A percentile compares a stretch with the other conserved stretches of the same genome.
These are phyloP conservation scores for Jatropha podagrica DNA, from an alignment of 441 rosid species.

Conservation along the genomic window DNA sequence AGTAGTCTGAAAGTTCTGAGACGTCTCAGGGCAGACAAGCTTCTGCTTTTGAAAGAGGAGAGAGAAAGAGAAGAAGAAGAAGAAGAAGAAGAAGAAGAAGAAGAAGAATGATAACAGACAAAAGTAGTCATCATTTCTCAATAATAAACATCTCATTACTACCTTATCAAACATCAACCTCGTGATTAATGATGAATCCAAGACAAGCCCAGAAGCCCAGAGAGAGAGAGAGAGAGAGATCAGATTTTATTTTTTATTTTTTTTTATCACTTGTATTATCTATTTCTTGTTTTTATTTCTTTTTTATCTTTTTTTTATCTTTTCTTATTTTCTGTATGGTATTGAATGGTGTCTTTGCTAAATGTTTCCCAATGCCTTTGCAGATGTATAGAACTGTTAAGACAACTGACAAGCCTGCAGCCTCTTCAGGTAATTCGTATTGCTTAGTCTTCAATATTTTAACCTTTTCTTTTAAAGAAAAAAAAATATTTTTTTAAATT, in stretches of 20 bases:
- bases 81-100: slow-evolving; percentile 14
- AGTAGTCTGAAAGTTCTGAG: slow-evolving; percentile 32
- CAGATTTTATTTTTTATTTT: slow-evolving; percentile 2
- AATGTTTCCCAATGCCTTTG: slow-evolving; percentile 26
- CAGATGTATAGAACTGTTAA: slow-evolving; percentile 93
- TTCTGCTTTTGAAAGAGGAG: slow-evolving; percentile 26
- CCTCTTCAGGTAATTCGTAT: slow-evolving; percentile 70
- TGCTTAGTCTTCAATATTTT: slow-evolving; percentile 28
- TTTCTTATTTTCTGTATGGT: slow-evolving; percentile 8
- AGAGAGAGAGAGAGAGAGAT: background rate
- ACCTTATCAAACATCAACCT: slow-evolving; percentile 63
- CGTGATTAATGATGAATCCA: slow-evolving; percentile 56
- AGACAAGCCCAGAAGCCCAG: slow-evolving; percentile 30
- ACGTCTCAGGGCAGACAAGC: slow-evolving; percentile 32
- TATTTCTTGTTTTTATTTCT: background rate
- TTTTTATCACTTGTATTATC: background rate
- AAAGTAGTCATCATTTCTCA: slow-evolving; percentile 71
- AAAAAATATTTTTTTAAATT: no score
- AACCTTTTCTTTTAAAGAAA: background rate
- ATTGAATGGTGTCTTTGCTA: slow-evolving; percentile 3
- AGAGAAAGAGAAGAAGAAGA: background rate
- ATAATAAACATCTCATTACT: slow-evolving; percentile 50
- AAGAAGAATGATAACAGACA: slow-evolving; percentile 27
- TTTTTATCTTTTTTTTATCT: background rate
- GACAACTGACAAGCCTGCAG: slow-evolving; percentile 80